These are phyloP conservation scores for Fusarium sp. DNA, from an alignment of 2,329 filamentous ascomycete genomes.

Conservation along the genomic window DNA sequence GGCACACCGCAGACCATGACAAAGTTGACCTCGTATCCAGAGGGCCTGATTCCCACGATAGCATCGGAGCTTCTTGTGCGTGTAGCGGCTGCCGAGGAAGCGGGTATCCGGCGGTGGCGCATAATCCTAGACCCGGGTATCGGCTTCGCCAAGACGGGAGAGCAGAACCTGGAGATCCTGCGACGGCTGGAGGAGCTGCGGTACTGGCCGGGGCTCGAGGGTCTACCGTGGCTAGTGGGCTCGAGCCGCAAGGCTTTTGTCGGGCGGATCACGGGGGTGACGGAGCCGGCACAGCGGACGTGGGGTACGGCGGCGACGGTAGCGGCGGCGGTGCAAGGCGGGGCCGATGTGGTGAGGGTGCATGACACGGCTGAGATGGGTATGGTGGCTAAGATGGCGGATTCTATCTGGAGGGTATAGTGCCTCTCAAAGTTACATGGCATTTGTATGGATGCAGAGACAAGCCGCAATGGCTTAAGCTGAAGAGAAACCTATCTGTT, in stretches of 20 bases:
- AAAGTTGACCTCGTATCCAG: conserved; percentile 75
- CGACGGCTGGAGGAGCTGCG: conserved; percentile 76
- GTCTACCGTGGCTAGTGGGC: conserved; percentile 90
- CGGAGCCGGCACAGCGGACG: conserved; percentile 76
- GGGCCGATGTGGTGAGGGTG: conserved; percentile 92
- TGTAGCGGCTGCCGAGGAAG: conserved; percentile 80
- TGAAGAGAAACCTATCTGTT: conserved; percentile 2
- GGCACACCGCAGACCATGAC: conserved; percentile 89
- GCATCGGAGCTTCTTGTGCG: conserved; percentile 78
- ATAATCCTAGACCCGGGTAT: conserved; percentile 95
- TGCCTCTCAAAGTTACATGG: background rate
- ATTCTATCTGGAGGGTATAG: conserved; percentile 87
- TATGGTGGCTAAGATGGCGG: conserved; percentile 86
- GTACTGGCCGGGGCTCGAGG: conserved; percentile 73
- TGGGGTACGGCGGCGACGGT: conserved; percentile 94
- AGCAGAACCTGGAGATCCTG: conserved; percentile 87
- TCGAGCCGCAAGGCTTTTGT: conserved; percentile 93
- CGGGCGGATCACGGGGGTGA: conserved; percentile 83
- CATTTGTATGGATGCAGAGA: conserved; percentile 6
- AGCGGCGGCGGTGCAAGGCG: conserved; percentile 85
- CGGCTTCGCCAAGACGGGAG: conserved; percentile 88
- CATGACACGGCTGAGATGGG: conserved; percentile 93
- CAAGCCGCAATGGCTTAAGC: background rate
- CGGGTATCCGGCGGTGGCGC: conserved; percentile 91
- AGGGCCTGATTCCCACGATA: conserved; percentile 76